phyloP scores from a whole-genome alignment of 495 filamentous ascomycete species.

The Podospora bellae-mahoneyi region DNA sequence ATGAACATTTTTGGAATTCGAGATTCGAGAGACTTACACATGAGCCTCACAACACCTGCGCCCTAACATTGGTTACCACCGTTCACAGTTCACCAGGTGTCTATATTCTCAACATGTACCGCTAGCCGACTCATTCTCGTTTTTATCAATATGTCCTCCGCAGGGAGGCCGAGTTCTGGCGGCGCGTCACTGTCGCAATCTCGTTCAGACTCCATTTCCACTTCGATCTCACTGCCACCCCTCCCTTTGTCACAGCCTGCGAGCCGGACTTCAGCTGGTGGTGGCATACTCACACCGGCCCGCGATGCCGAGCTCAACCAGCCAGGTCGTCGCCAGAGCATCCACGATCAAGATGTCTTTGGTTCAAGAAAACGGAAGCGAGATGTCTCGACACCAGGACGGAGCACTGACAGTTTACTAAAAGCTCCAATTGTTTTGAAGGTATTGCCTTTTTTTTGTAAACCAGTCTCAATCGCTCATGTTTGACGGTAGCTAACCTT shows the following conservation, averaged over 20 bases:
- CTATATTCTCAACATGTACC: slow-evolving; percentile 11
- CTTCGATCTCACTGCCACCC: slow-evolving; percentile 14
- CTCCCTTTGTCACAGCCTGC: slow-evolving; percentile 8
- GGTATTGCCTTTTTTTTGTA: slow-evolving; percentile 27
- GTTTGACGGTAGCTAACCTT: slow-evolving; percentile 18
- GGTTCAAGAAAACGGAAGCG: slow-evolving; percentile 32
- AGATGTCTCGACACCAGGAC: slow-evolving; percentile 14
- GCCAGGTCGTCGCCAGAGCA: slow-evolving; percentile 13
- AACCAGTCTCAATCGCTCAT: neutral
- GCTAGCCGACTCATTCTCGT: slow-evolving; percentile 24
- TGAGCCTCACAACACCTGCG: neutral
- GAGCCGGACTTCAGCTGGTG: slow-evolving; percentile 6
- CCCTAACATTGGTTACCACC: neutral
- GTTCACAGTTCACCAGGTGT: neutral
- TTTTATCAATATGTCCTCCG: slow-evolving; percentile 36
- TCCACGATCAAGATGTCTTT: slow-evolving; percentile 6
- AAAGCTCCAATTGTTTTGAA: slow-evolving; percentile 47
- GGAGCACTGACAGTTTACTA: slow-evolving; percentile 47
- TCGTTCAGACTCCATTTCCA: slow-evolving; percentile 13
- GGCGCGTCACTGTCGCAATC: slow-evolving; percentile 25
- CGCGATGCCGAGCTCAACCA: slow-evolving; percentile 12
- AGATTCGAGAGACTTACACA: neutral
- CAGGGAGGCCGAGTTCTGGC: slow-evolving; percentile 29
- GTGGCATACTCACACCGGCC: slow-evolving; percentile 14
- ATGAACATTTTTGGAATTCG: neutral